Evolutionary conservation across 306 rosid genomes (phyloP), one percentile per base, ranked within the genome.

Genomic region (Neltuma alba): DNA sequence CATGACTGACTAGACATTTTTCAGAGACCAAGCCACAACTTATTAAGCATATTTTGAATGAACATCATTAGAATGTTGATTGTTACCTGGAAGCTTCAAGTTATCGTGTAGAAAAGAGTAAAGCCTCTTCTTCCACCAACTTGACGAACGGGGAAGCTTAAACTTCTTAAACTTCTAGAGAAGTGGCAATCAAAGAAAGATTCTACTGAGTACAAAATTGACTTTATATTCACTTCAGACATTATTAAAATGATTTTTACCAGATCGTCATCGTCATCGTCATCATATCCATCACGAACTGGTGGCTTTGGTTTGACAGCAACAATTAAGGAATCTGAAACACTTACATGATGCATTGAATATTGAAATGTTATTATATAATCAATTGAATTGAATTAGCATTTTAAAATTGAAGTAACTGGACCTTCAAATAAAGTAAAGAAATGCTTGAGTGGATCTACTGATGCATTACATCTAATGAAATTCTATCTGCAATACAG

Each of bases 281-380:
- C 90, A 25, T 93, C 97, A 76, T 81, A 79, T 81, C 84, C 92
- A 66, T 87, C 87, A 61, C 77, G 88, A 72, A 85, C 88, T 3
- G 99, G 98, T 41, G 96, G 92, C 88, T 86, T 95, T 69, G 99
- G 99, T 85, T 91, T 95, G 74, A 95, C 96, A 79, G 94, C 98
- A 85, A 93, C 95, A 75, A 90, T 89, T 70, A 92, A 79, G 69
- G 92, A 83, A 87, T 95, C 98, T 95, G 67, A 80, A 80, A 78
- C 20, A 67, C 81, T 61, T 40, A 70, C 42, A 73, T 9, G 72
- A 77, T 30, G 45, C 74, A 83, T 79, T 31, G 25, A 70, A 9
- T 41, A 18, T 76, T 40, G 62, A 77, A 38, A 65, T 48, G 36
- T 27, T 63, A 83, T 58, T 60, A 27, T 5, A 60, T 6, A 27